Evolutionary conservation across 306 rosid species (phyloP), one percentile per base, ranked within the genome.

Genomic region (Lupinus albus): DNA sequence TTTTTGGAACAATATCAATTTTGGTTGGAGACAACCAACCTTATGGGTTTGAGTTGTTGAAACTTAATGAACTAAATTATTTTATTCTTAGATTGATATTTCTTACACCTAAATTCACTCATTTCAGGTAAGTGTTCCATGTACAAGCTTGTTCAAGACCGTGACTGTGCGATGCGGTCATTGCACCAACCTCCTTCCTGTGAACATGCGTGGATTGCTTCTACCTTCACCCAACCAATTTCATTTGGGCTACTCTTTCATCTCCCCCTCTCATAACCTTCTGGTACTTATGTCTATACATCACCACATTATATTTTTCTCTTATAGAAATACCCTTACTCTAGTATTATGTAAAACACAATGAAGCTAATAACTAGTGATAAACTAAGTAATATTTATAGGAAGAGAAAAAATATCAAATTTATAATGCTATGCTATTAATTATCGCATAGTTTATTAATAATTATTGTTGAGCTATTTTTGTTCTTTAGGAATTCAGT

Each of bases 101-200:
- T 17, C 36, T 10, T 25, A 25, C 4, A 25, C 18, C 11, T 2
- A 3, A 25, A 25, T 25, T 2, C 4, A 0, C 3, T 54, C 11
- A 32, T 51, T 69, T 53, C 78, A 81, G 98, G 98, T 92, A 66
- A 89, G 98, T 67, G 96, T 92, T 80, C 98, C 98, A 11, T 87
- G 93, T 75, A 84, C 93, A 4, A 92, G 96, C 71, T 87, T 92
- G 93, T 92, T 92, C 83, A 89, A 87, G 81, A 89, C 98, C 0
- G 96, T 92, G 2, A 92, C 98, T n/a, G 98, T 92, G 6, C 66
- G 98, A 78, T 92, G 98, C 46, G 98, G 98, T 12, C 98, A 92
- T 81, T 92, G 98, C 91, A 89, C 95, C 71, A 92, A 85, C 67
- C 93, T 92, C 20, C 82, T 92, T 17, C 98, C 98, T 0, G 95